phyloP scores from a whole-genome alignment of 2,329 filamentous ascomycete species.

The Hymenoscyphus albidus region DNA sequence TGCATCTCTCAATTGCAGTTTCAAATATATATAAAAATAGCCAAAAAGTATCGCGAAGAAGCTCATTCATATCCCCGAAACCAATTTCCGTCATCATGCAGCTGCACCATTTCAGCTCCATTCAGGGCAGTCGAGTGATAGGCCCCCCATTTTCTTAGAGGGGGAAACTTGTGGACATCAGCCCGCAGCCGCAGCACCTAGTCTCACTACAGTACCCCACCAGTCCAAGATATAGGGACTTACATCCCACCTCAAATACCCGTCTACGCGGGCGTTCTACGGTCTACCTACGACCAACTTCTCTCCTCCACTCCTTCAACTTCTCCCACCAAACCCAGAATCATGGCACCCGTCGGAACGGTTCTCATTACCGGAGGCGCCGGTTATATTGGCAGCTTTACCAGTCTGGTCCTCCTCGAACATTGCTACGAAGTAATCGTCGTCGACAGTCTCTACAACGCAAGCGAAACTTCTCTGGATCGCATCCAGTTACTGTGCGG shows the following conservation, averaged over 20 bases:
- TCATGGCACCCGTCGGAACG: constrained; percentile 72
- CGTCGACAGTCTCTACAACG: constrained; percentile 96
- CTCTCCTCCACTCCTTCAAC: constrained; percentile 8
- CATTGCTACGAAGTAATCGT: constrained; percentile 96
- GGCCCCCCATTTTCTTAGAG: neutral
- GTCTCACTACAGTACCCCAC: neutral
- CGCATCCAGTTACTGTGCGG: constrained; percentile 92
- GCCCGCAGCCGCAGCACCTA: neutral
- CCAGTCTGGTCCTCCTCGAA: constrained; percentile 83
- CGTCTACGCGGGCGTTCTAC: neutral
- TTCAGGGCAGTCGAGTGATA: neutral
- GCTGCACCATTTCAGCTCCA: neutral
- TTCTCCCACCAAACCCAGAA: constrained; percentile 19
- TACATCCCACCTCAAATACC: neutral
- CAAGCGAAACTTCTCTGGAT: constrained; percentile 83
- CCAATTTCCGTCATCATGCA: neutral
- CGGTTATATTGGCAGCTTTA: constrained; percentile 97
- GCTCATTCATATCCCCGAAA: neutral
- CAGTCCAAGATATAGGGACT: neutral
- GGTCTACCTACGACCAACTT: neutral
- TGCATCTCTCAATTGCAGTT: no score
- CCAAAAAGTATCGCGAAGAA: no score
- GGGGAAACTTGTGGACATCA: neutral
- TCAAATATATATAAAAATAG: no score
- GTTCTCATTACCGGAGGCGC: constrained; percentile 89